Percentiles rank a stretch among this genome's conserved stretches.
phyloP scores from a whole-genome alignment of 176 grass and related monocot species.

The Metroxylon sagu region DNA sequence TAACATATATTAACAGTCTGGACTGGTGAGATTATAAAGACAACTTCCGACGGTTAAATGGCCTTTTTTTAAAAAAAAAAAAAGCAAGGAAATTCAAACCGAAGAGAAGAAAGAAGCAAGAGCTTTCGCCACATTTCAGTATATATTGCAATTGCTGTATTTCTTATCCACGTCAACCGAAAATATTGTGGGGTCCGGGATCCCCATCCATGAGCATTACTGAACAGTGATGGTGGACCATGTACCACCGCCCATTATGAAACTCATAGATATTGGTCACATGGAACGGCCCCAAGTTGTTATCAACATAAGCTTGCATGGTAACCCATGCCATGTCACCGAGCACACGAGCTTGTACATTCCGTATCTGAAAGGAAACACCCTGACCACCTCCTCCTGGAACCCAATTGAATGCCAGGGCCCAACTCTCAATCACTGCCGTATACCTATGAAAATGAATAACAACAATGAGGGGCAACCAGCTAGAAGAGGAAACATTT shows the following conservation, averaged over 20 bases:
- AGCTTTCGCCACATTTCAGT: neutral
- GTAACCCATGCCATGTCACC: conserved; percentile 72
- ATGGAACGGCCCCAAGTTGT: conserved; percentile 42
- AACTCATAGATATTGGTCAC: conserved; percentile 81
- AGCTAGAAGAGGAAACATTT: no score
- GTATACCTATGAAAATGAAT: conserved; percentile 46
- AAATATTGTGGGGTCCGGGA: conserved; percentile 40
- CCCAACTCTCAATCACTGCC: conserved; percentile 70
- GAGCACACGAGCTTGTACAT: conserved; percentile 63
- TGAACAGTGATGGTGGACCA: conserved; percentile 89
- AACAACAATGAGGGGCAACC: no score
- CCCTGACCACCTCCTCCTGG: conserved; percentile 77
- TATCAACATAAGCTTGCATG: conserved; percentile 58
- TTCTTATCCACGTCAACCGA: neutral
- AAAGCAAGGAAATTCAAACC: neutral
- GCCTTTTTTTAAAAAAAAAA: no score
- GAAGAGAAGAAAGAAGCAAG: neutral
- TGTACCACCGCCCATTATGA: conserved; percentile 56
- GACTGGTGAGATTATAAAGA: neutral
- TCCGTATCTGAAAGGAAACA: conserved; percentile 50
- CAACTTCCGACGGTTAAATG: neutral
- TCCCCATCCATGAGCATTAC: conserved; percentile 33
- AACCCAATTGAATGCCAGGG: conserved; percentile 80
- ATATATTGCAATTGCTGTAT: no score
- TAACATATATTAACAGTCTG: conserved; percentile 4